Evolutionary conservation across 129 eudicot species (phyloP), one percentile per base, ranked within the genome.

Genomic region (Flaveria robusta): DNA sequence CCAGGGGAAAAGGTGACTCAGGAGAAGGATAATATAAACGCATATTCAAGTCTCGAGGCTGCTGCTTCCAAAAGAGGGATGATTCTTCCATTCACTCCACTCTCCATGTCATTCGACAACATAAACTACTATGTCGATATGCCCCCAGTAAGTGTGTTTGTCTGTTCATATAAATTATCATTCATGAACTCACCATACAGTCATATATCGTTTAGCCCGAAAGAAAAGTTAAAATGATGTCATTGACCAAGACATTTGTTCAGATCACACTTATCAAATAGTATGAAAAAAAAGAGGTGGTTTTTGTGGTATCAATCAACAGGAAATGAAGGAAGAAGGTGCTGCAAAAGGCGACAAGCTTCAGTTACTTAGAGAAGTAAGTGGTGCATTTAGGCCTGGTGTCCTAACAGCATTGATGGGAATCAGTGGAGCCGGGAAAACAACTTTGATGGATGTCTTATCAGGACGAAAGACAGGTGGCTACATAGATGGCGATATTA

Each of bases 31-130:
- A 66, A 41, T 45, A 72, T 66, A 52, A 74, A 80, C 43, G 83
- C 52, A 79, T 78, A 79, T 65, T 72, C 50, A 51, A 79, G 59
- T 72, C 50, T 64, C 16, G 78, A 64, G 39, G 62, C 4, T 74
- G 62, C 5, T 52, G 42, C 64, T 65, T 63, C 79, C 19, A 87
- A 78, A 76, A 70, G 84, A 87, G 86, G 91, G 29, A 87, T 87
- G 91, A 77, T 87, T 54, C 91, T 87, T 75, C 91, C 91, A 23
- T 87, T 87, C 50, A 77, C 71, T 64, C 88, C 88, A 46, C 86
- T 83, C 16, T 82, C 88, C 31, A 83, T 87, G 91, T 81, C 91
- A 39, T 87, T 87, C 54, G 88, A 87, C 18, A 72, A 66, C 72
- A 50, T 87, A 39, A 86, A 66, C 75, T 86, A 86, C 75, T 86